A percentile compares a stretch with the other conserved stretches of the same genome.
phyloP scores from a whole-genome alignment of 2,329 filamentous ascomycete species.

The Stemphylium lycopersici region DNA sequence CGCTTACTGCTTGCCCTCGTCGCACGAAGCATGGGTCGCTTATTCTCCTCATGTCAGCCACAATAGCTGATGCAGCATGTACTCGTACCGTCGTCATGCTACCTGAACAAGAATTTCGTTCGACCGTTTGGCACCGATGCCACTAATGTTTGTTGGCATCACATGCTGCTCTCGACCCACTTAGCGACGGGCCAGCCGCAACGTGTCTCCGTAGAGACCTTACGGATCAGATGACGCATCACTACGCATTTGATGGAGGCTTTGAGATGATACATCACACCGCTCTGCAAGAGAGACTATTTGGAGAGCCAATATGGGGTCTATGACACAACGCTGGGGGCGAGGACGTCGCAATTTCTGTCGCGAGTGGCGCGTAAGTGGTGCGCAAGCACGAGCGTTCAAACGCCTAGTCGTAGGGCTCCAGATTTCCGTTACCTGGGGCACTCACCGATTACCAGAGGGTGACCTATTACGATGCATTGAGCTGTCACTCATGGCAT shows the following conservation, averaged over 20 bases:
- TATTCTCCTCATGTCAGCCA: slow-evolving; percentile 7
- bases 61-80: slow-evolving; percentile 10
- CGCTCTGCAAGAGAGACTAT: slow-evolving; percentile 17
- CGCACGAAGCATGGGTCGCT: slow-evolving; percentile 8
- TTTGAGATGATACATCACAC: slow-evolving; percentile 16
- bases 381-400: slow-evolving; percentile 13
- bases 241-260: slow-evolving; percentile 10
- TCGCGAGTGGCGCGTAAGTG: slow-evolving; percentile 9
- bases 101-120: neutral
- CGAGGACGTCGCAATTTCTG: slow-evolving; percentile 6
- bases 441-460: slow-evolving; percentile 17
- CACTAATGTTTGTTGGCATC: slow-evolving; percentile 17
- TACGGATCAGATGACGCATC: slow-evolving; percentile 16
- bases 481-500: slow-evolving; percentile 13
- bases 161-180: slow-evolving; percentile 15
- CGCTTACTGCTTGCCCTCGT: slow-evolving; percentile 8
- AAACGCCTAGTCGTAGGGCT: slow-evolving; percentile 20
- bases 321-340: slow-evolving; percentile 3
- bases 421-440: slow-evolving; percentile 16
- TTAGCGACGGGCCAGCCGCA: slow-evolving; percentile 19
- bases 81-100: slow-evolving; percentile 1
- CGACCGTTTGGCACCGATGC: slow-evolving; percentile 2
- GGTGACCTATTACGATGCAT: slow-evolving; percentile 3
- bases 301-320: slow-evolving; percentile 4
- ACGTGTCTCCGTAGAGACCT: slow-evolving; percentile 22